A percentile compares a stretch with the other conserved stretches of the same genome.
These are phyloP conservation scores for Hypoxylon sp. DNA, from an alignment of 2,329 filamentous ascomycete species.

Conservation along the genomic window DNA sequence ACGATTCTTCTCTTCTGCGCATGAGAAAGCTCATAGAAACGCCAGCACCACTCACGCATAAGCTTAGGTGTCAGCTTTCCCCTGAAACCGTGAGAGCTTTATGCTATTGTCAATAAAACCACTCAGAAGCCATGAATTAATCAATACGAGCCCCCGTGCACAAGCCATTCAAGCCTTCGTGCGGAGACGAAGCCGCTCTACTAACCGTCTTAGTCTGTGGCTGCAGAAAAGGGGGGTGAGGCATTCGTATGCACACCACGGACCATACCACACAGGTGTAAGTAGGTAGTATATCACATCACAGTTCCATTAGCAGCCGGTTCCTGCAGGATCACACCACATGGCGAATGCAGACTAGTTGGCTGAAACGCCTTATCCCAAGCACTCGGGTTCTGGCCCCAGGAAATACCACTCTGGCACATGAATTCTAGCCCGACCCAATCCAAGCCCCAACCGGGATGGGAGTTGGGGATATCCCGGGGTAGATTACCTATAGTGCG, in stretches of 20 bases:
- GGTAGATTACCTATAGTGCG: not conserved
- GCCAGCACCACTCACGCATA: not conserved
- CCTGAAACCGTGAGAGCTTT: conserved; percentile 2
- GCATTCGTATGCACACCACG: not conserved
- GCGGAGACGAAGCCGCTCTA: not conserved
- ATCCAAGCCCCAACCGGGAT: not conserved
- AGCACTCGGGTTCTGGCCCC: conserved; percentile 26
- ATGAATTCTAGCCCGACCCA: conserved; percentile 1
- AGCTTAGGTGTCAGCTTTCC: conserved; percentile 7
- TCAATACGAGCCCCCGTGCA: not conserved
- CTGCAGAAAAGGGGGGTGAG: conserved; percentile 1
- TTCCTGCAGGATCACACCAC: conserved; percentile 32
- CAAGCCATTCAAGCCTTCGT: not conserved
- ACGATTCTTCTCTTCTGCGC: conserved; percentile 10
- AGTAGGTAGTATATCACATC: not conserved
- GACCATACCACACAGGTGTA: not conserved
- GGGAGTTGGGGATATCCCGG: conserved; percentile 11
- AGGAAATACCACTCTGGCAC: not conserved
- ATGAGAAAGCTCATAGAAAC: conserved; percentile 4
- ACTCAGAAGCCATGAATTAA: not conserved
- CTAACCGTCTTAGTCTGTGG: not conserved
- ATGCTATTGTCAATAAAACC: not conserved
- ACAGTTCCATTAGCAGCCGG: conserved; percentile 9
- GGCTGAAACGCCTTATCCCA: conserved; percentile 12
- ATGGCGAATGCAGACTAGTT: conserved; percentile 21